These are phyloP conservation scores for Ocimum tenuiflorum DNA, from an alignment of 257 asterid species.

Conservation along the genomic window DNA sequence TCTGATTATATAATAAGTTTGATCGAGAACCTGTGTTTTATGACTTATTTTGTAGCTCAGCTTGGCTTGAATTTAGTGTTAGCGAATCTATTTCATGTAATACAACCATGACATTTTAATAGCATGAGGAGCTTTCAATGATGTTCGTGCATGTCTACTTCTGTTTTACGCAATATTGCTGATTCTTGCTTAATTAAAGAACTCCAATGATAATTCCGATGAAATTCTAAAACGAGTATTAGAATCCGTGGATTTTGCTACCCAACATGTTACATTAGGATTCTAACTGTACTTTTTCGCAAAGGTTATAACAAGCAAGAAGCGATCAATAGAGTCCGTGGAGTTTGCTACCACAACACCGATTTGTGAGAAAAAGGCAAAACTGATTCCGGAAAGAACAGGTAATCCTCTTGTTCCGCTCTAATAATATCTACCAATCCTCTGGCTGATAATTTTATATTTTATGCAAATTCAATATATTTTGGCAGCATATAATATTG, in stretches of 20 bases:
- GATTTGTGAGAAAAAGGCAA: slow-evolving; percentile 52
- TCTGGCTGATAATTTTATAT: background rate
- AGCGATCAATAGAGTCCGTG: slow-evolving; percentile 42
- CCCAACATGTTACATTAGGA: background rate
- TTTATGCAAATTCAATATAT: background rate
- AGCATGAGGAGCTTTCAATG: background rate
- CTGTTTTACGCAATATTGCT: background rate
- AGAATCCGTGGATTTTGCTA: too few species aligned
- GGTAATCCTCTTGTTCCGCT: slow-evolving; percentile 30
- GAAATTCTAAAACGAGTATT: background rate
- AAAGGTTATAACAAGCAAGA: slow-evolving; percentile 51
- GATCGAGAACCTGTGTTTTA: background rate
- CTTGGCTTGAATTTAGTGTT: background rate
- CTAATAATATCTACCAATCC: background rate
- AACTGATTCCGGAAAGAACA: slow-evolving; percentile 56
- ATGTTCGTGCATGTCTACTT: background rate
- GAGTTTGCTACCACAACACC: slow-evolving; percentile 40
- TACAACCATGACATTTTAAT: background rate
- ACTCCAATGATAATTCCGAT: background rate
- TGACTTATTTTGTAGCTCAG: background rate
- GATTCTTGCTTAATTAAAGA: background rate
- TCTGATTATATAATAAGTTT: too few species aligned
- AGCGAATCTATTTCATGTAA: background rate
- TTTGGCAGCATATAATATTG: too few species aligned
- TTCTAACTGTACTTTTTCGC: background rate